Conservation (phyloP, 169 alveolate genomes). For the Hepatocystis sp. region DNA sequence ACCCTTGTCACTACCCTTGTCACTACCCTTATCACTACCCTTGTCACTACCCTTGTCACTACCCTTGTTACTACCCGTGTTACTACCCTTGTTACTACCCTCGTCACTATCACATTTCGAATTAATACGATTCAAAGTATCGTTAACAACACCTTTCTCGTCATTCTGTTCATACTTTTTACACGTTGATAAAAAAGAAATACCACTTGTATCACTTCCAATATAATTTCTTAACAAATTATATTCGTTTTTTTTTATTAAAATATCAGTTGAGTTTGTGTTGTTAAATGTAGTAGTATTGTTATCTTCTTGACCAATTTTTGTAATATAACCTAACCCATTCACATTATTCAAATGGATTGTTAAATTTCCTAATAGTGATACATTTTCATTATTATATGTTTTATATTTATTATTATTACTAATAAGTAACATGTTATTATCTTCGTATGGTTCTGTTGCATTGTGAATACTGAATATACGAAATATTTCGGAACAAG, state of each 20-base stretch:
- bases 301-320: no score
- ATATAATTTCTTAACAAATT: conserved; percentile 30
- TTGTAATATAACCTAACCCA: no score
- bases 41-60: no score
- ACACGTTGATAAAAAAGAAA: conserved; percentile 28
- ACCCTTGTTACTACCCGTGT: background rate
- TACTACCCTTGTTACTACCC: background rate
- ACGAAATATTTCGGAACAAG: conserved; percentile 11
- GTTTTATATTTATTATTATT: background rate
- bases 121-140: background rate
- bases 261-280: background rate
- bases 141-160: background rate
- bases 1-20: background rate
- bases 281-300: no score
- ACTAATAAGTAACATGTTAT: conserved; percentile 13
- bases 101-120: background rate
- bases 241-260: conserved; percentile 5
- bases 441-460: conserved; percentile 9
- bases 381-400: background rate
- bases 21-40: background rate
- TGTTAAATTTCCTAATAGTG: conserved; percentile 44
- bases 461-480: conserved; percentile 23
- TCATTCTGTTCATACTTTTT: background rate
- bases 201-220: conserved; percentile 35
- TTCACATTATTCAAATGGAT: conserved; percentile 26